Evolutionary conservation across 2,329 filamentous ascomycete species (phyloP).

Genomic region (Talaromyces rugulosus): DNA sequence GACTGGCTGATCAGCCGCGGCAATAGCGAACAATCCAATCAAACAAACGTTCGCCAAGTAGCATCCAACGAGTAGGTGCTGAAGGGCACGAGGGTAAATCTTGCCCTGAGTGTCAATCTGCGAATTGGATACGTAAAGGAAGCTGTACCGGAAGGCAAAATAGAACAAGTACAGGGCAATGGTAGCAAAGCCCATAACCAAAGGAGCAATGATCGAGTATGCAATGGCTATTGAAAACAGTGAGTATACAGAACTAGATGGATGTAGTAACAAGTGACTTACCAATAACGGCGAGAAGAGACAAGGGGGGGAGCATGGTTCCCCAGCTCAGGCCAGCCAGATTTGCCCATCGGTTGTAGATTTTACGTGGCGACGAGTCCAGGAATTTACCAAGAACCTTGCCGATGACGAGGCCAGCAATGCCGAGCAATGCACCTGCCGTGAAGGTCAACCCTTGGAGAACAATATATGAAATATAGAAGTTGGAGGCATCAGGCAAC

Average conservation of each 20-base stretch:
- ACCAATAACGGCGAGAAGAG: conserved; percentile 76
- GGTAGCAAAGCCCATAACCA: conserved; percentile 77
- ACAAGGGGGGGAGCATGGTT: conserved; percentile 74
- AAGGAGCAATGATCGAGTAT: conserved; percentile 80
- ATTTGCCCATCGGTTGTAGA: conserved; percentile 72
- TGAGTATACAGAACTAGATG: neutral
- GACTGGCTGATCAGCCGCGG: conserved; percentile 56
- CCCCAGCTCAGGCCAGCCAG: conserved; percentile 77
- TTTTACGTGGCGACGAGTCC: conserved; percentile 71
- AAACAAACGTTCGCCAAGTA: conserved; percentile 81
- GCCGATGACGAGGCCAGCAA: conserved; percentile 68
- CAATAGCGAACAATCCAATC: conserved; percentile 77
- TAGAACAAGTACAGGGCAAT: conserved; percentile 78
- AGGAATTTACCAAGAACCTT: conserved; percentile 70
- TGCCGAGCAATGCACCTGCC: conserved; percentile 68
- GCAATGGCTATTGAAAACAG: conserved; percentile 58
- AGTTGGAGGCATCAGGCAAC: conserved; percentile 81
- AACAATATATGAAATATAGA: conserved; percentile 93
- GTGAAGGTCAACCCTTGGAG: conserved; percentile 83
- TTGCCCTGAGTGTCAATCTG: conserved; percentile 82
- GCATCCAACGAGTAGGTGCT: conserved; percentile 78
- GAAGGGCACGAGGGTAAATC: conserved; percentile 79
- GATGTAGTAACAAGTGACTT: conserved; percentile 29
- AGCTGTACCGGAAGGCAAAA: conserved; percentile 82
- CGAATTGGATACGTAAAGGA: conserved; percentile 81